These are phyloP conservation scores for Niveomyces coronatus DNA, from an alignment of 2,329 filamentous ascomycete genomes.

Conservation along the genomic window DNA sequence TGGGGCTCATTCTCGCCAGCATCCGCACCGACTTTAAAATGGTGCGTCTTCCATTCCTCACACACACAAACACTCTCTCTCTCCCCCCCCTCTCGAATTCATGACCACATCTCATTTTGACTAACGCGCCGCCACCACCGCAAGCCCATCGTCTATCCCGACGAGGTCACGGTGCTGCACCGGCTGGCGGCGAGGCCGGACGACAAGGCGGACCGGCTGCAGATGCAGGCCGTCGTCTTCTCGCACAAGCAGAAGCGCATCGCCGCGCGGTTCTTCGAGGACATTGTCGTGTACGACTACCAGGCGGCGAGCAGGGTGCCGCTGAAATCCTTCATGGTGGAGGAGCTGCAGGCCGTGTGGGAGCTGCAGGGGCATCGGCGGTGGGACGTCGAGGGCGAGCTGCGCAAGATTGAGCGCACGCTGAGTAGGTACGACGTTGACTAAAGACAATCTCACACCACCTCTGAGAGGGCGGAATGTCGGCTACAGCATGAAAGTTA, in stretches of 20 bases:
- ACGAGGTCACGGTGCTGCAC: constrained; percentile 75
- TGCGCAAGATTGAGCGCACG: no score
- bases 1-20: constrained; percentile 68
- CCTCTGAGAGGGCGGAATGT: no score
- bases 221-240: constrained; percentile 53
- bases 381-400: no score
- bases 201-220: constrained; percentile 36
- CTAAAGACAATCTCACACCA: no score
- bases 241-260: constrained; percentile 64
- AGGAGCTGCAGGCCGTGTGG: constrained; percentile 26
- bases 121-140: not conserved
- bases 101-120: not conserved
- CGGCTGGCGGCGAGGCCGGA: constrained; percentile 50
- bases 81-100: not conserved
- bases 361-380: constrained; percentile 21
- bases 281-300: constrained; percentile 66
- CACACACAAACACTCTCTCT: not conserved
- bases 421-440: no score
- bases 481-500: no score
- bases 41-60: no score
- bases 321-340: constrained; percentile 31
- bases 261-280: constrained; percentile 66
- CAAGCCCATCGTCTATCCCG: constrained; percentile 74
- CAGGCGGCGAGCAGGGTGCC: constrained; percentile 24
- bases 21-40: constrained; percentile 84